Conservation (phyloP, 768 basidiomycete species). For the Glaciozyma antarctica region DNA sequence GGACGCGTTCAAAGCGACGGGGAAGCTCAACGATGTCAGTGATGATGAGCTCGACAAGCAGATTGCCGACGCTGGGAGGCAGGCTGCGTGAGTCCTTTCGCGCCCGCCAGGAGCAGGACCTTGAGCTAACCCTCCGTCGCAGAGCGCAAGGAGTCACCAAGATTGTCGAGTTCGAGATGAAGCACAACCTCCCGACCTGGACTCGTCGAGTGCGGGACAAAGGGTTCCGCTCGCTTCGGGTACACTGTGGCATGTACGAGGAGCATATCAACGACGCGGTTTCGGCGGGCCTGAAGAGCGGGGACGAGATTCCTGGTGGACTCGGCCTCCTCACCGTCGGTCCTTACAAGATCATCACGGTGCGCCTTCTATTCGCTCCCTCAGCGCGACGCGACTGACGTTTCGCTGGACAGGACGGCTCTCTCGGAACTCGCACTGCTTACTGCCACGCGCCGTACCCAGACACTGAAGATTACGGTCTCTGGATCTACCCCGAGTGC, state of each 20-base stretch:
- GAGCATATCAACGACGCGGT: slow-evolving; percentile 29
- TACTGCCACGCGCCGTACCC: slow-evolving; percentile 36
- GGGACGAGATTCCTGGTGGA: slow-evolving; percentile 25
- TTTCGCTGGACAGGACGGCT: slow-evolving; percentile 22
- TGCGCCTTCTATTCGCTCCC: neutral
- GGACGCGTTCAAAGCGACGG: slow-evolving; percentile 29
- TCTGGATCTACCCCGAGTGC: slow-evolving; percentile 16
- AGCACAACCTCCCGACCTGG: slow-evolving; percentile 30
- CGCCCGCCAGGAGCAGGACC: neutral
- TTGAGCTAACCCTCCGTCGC: neutral
- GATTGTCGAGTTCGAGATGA: slow-evolving; percentile 36
- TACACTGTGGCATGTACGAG: slow-evolving; percentile 31
- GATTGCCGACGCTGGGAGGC: slow-evolving; percentile 22
- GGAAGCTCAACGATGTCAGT: slow-evolving; percentile 20
- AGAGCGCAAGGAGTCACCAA: slow-evolving; percentile 34
- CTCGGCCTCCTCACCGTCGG: slow-evolving; percentile 30
- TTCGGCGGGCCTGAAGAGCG: slow-evolving; percentile 18
- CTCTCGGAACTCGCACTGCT: slow-evolving; percentile 34
- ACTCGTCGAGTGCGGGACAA: slow-evolving; percentile 11
- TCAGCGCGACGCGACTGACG: neutral
- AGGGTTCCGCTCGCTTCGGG: slow-evolving; percentile 24
- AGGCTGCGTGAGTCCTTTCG: slow-evolving; percentile 32
- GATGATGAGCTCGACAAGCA: slow-evolving; percentile 24
- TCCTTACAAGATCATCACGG: slow-evolving; percentile 33
- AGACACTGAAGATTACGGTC: slow-evolving; percentile 22